Conservation (phyloP, 768 basidiomycete genomes). For the Kwoniella botswanensis region DNA sequence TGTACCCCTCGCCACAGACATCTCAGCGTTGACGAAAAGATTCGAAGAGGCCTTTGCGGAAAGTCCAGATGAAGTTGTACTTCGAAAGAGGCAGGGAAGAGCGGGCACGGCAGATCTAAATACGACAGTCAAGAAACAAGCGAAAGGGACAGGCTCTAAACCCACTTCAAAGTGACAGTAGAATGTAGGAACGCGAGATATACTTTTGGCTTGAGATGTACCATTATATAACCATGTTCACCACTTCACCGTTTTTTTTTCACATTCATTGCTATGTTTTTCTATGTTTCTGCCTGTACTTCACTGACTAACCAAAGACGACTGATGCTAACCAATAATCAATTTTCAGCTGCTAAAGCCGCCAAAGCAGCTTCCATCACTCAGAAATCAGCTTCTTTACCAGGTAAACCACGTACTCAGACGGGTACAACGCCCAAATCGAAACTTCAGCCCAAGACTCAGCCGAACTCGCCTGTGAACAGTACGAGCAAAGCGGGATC, state of each 20-base stretch:
- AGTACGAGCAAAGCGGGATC: slow-evolving; percentile 28
- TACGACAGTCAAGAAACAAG: slow-evolving; percentile 33
- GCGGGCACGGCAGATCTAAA: slow-evolving; percentile 38
- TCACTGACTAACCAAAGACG: slow-evolving; percentile 1
- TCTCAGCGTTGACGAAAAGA: slow-evolving; percentile 26
- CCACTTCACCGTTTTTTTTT: too few relatives aligned
- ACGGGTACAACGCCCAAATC: slow-evolving; percentile 14
- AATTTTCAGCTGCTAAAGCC: slow-evolving; percentile 28
- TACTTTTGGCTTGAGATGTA: slow-evolving; percentile 25
- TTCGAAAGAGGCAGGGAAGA: slow-evolving; percentile 40
- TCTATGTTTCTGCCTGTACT: too few relatives aligned
- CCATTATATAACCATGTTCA: slow-evolving; percentile 1
- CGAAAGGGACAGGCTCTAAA: slow-evolving; percentile 23
- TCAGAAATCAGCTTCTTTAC: slow-evolving; percentile 49
- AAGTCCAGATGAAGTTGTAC: slow-evolving; percentile 88
- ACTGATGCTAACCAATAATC: slow-evolving; percentile 9
- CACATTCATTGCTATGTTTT: too few relatives aligned
- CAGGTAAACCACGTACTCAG: slow-evolving; percentile 40
- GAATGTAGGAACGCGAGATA: slow-evolving; percentile 44
- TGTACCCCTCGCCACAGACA: slow-evolving; percentile 34
- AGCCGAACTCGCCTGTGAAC: slow-evolving; percentile 34
- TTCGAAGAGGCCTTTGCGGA: slow-evolving; percentile 69
- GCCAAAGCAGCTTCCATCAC: slow-evolving; percentile 42
- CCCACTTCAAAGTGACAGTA: neutral
- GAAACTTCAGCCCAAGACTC: slow-evolving; percentile 30